Conservation (phyloP, 495 filamentous ascomycete genomes). For the Lasiosphaeria ovina region DNA sequence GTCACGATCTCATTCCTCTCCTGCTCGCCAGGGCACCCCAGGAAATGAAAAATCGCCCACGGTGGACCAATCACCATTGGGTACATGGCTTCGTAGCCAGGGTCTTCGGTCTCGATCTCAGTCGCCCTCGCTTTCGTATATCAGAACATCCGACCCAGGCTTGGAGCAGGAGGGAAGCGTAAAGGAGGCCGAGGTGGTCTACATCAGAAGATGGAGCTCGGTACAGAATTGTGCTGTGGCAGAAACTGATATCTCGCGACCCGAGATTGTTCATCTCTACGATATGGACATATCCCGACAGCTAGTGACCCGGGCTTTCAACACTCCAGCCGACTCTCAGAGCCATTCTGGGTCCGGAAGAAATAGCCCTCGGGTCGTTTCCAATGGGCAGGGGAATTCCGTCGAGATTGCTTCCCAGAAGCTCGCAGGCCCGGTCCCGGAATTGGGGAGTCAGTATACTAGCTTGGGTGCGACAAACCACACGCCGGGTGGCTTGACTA, state of each 20-base stretch:
- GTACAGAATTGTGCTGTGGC: slow-evolving; percentile 14
- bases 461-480: not conserved
- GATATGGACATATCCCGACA: slow-evolving; percentile 31
- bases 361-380: not conserved
- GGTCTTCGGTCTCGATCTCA: slow-evolving; percentile 31
- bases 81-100: slow-evolving; percentile 44
- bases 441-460: not conserved
- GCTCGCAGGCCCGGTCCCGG: not conserved
- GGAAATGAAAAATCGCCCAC: slow-evolving; percentile 11
- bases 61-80: slow-evolving; percentile 35
- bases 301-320: slow-evolving; percentile 20
- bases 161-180: slow-evolving; percentile 19
- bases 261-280: slow-evolving; percentile 26
- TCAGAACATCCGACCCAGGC: slow-evolving; percentile 14
- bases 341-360: slow-evolving; percentile 14
- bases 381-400: slow-evolving; percentile 5
- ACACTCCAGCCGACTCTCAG: slow-evolving; percentile 18
- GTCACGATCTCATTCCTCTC: slow-evolving; percentile 19
- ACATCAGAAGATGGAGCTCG: slow-evolving; percentile 23
- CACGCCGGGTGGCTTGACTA: not conserved
- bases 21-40: slow-evolving; percentile 17
- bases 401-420: not conserved
- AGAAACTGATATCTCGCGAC: slow-evolving; percentile 24
- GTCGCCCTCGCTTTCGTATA: slow-evolving; percentile 19
- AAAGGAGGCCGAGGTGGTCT: slow-evolving; percentile 30